Evolutionary conservation across 2,329 filamentous ascomycete genomes (phyloP).

Genomic region (Pseudopithomyces chartarum): DNA sequence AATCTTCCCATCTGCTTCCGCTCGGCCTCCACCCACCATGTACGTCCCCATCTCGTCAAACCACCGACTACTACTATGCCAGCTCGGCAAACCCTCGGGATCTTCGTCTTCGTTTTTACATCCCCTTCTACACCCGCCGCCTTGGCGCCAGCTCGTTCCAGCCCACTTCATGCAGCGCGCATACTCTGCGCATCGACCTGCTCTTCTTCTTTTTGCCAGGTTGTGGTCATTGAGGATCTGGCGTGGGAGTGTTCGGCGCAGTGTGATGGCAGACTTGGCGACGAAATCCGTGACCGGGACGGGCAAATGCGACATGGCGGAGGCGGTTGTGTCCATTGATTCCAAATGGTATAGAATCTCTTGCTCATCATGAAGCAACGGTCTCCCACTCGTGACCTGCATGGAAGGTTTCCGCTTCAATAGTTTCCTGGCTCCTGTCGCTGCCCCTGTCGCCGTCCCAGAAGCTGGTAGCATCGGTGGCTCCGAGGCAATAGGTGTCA

Average conservation of each 20-base stretch:
- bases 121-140: conserved; percentile 36
- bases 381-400: conserved; percentile 11
- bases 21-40: conserved; percentile 33
- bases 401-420: conserved; percentile 28
- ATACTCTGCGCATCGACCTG: conserved; percentile 33
- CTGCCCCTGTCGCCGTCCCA: conserved; percentile 7
- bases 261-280: conserved; percentile 37
- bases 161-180: conserved; percentile 43
- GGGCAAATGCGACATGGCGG: conserved; percentile 30
- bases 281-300: conserved; percentile 34
- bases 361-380: conserved; percentile 26
- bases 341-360: conserved; percentile 38
- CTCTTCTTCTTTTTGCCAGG: conserved; percentile 25
- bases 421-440: conserved; percentile 2
- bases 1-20: not conserved
- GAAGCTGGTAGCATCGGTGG: not conserved
- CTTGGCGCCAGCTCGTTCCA: conserved; percentile 33
- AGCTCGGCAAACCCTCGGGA: conserved; percentile 35
- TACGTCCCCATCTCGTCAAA: conserved; percentile 37
- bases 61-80: conserved; percentile 39
- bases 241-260: conserved; percentile 34
- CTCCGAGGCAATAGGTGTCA: conserved; percentile 19
- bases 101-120: conserved; percentile 43
- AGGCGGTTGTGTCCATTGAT: conserved; percentile 39
- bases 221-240: conserved; percentile 29